Evolutionary conservation across 2,329 filamentous ascomycete species (phyloP).

Genomic region (Cadophora luteo-olivacea): DNA sequence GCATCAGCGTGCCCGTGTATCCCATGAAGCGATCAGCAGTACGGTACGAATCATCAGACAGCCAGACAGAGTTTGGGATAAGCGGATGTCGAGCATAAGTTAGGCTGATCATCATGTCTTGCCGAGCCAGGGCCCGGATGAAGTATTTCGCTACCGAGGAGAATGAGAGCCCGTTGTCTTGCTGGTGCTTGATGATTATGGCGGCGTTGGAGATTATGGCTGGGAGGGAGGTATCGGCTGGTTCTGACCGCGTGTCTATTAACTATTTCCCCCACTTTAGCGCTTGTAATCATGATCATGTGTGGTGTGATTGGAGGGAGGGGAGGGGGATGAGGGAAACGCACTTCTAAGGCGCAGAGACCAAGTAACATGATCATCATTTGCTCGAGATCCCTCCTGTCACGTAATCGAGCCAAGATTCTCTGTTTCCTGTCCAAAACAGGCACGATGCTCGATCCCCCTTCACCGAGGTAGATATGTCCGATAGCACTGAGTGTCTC

Average conservation of each 20-base stretch:
- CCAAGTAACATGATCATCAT: constrained; percentile 42
- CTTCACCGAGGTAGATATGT: constrained; percentile 39
- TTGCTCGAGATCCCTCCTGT: constrained; percentile 40
- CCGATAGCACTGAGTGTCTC: constrained; percentile 44
- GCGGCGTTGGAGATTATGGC: constrained; percentile 38
- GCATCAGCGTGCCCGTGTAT: constrained; percentile 44
- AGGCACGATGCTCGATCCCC: constrained; percentile 31
- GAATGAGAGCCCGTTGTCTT: constrained; percentile 35
- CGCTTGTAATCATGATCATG: not conserved
- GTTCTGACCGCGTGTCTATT: constrained; percentile 22
- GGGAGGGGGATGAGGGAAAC: not conserved
- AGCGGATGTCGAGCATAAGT: constrained; percentile 35
- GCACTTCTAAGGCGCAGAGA: constrained; percentile 44
- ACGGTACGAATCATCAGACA: constrained; percentile 35
- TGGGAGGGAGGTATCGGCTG: constrained; percentile 37
- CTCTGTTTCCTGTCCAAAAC: constrained; percentile 42
- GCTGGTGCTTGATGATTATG: constrained; percentile 40
- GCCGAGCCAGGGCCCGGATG: constrained; percentile 43
- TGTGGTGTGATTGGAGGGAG: constrained; percentile 1
- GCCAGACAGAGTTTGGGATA: constrained; percentile 41
- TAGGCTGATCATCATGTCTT: constrained; percentile 44
- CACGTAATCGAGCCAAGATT: constrained; percentile 41
- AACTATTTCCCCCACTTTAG: constrained; percentile 19
- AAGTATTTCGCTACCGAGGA: constrained; percentile 44
- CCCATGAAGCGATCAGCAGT: constrained; percentile 45